Base-by-base conservation (phyloP, 495 filamentous ascomycete species). In the Talaromyces thailandensis region DNA sequence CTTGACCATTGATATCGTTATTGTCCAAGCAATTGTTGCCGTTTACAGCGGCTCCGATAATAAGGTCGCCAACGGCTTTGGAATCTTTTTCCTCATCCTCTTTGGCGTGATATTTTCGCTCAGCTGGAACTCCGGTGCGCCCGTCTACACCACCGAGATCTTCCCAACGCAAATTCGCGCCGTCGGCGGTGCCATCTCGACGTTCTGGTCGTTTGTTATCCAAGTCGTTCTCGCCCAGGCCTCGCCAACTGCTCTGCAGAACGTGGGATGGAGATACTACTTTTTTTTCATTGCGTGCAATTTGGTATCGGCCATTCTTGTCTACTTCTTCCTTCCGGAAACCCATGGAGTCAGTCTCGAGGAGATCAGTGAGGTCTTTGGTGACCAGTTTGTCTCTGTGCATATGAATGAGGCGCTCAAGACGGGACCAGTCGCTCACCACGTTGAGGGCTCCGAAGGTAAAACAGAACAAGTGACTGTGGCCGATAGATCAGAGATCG, bases 331-430 rank as follows among this genome's bases (percentile, higher is more conserved):
- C 26, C 76, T 81, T 62, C 76, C 74, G 55, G 80, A 81, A 64
- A 81, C 80, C 0, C 75, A 74, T 28, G 70, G 75, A 40, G 62
- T 78, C 29, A 69, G 68, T 6, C 60, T 82, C 21, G 78, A 81
- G 59, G 76, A 81, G 60, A 80, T 81, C 63, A 78, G 78, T 66
- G 64, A 79, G 32, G 57, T 80, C 50, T 82, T 82, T 67, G 78
- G 75, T 0, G 76, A 76, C 56, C 45, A 35, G 31, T 35, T 35
- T 35, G 31, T 35, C 31, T 35, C 31, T 12, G 31, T 35, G 31
- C 31, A 35, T 35, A 35, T 35, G 31, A 35, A 35, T 35, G 31
- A 35, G 31, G 9, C 31, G 8, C 31, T 35, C 31, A 35, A 35
- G 31, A 35, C 31, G 9, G 31, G 9, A 35, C 31, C 31, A 35